Base-by-base conservation (phyloP, 2,329 filamentous ascomycete genomes). In the Diaporthe citrichinensis region DNA sequence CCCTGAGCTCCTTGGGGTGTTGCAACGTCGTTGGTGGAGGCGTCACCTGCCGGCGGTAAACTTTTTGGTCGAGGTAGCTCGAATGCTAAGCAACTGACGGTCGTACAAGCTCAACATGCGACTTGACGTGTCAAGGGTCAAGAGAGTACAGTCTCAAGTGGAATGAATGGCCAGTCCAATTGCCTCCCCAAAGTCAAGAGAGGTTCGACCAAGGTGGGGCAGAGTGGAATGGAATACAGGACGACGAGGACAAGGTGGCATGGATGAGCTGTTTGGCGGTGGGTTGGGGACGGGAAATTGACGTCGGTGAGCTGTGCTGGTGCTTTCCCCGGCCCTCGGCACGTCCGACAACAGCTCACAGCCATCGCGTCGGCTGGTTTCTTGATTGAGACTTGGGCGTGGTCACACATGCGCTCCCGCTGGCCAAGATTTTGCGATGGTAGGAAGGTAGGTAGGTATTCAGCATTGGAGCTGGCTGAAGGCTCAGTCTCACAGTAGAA, bases 291-390 rank as follows among this genome's bases (percentile, higher is more conserved):
- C n/a, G 49, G 49, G 49, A 41, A 31, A 55, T 41, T 41, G 65
- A 28, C 65, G 28, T 55, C n/a, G 34, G 49, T 28, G n/a, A 28
- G 28, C 41, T 55, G 65, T 20, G 23, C 46, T 68, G 49, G 14
- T 44, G 36, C 39, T 25, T 20, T 51, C 15, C 28, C 28, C 31
- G 34, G 34, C 65, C n/a, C 10, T 31, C 65, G 49, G 65, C 65
- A 41, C 65, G 49, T 53, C 65, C 49, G 65, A 69, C 65, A 41
- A 69, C 65, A 55, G 49, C 49, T 55, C 65, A 39, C 49, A 55
- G 34, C 65, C 65, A 31, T 69, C 23, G 34, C 34, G n/a, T 69
- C 34, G n/a, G 20, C 4, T 25, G 25, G 4, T 1, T 8, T 41
- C 36, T 23, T 55, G 8, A 12, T 14, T 20, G 46, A 20, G 34